These are phyloP conservation scores for Pharnaceum exiguum DNA, from an alignment of 148 eudicot species.

Conservation along the genomic window DNA sequence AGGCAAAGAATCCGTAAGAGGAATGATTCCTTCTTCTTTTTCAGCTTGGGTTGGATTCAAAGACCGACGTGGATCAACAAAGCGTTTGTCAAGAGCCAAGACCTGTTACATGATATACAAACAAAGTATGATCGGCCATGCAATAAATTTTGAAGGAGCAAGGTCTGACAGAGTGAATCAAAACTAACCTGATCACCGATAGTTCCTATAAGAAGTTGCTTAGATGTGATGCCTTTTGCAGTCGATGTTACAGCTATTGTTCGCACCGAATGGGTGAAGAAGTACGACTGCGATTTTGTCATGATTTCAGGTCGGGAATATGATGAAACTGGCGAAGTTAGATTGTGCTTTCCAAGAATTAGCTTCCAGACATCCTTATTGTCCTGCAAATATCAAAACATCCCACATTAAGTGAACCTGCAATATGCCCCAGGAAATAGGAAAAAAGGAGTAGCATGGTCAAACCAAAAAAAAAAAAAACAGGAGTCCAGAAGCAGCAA, in stretches of 20 bases:
- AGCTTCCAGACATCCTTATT: conserved; percentile 89
- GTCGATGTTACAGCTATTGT: conserved; percentile 77
- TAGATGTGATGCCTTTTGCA: conserved; percentile 93
- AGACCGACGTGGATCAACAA: conserved; percentile 90
- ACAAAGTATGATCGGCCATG: not conserved
- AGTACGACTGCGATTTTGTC: conserved; percentile 88
- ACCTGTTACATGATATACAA: conserved; percentile 45
- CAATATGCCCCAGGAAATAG: conserved; percentile 6
- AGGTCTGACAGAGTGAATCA: not conserved
- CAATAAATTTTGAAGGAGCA: not conserved
- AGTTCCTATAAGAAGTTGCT: conserved; percentile 93
- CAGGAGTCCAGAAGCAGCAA: conserved; percentile 1
- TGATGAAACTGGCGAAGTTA: conserved; percentile 82
- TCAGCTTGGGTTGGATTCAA: conserved; percentile 86
- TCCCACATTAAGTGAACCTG: not conserved
- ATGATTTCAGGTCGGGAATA: conserved; percentile 90
- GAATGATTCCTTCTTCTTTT: conserved; percentile 93
- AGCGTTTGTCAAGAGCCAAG: conserved; percentile 97
- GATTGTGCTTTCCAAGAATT: conserved; percentile 92
- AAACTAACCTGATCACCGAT: conserved; percentile 89
- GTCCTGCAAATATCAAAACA: conserved; percentile 49
- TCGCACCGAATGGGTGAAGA: conserved; percentile 88
- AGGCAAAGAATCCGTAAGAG: conserved; percentile 89
- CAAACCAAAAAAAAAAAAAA: not conserved
- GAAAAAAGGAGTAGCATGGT: not conserved